Conservation (phyloP, 73 alveolate species). For the Paraurostyla sp. region DNA sequence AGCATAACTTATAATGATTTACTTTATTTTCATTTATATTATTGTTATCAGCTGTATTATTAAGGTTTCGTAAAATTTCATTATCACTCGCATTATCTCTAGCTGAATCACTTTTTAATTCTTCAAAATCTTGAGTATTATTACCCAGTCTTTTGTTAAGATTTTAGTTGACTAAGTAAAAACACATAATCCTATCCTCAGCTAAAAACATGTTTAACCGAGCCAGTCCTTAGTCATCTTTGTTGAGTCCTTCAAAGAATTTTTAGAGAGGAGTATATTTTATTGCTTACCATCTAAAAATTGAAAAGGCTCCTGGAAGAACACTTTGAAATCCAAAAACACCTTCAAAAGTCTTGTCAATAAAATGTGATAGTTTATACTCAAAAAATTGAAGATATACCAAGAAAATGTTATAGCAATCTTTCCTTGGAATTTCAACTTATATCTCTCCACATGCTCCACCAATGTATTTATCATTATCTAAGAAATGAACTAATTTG, state of each 20-base stretch:
- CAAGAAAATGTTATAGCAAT: background rate
- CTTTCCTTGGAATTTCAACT: constrained; percentile 61
- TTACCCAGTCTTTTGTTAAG: too few relatives aligned
- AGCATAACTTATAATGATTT: constrained; percentile 26
- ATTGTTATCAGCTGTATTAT: too few relatives aligned
- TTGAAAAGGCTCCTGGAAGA: constrained; percentile 77
- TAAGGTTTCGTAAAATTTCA: too few relatives aligned
- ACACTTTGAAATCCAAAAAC: constrained; percentile 66
- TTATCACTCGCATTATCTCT: too few relatives aligned
- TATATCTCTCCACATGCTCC: constrained; percentile 79
- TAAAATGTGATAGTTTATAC: constrained; percentile 62
- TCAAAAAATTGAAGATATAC: constrained; percentile 61
- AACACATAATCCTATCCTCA: constrained; percentile 82
- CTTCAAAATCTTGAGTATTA: too few relatives aligned
- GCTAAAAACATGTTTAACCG: constrained; percentile 80
- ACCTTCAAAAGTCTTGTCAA: constrained; percentile 71
- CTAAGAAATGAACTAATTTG: constrained; percentile 43
- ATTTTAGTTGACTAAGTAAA: constrained; percentile 41
- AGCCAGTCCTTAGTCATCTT: constrained; percentile 7
- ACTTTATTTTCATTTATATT: background rate
- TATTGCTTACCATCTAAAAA: constrained; percentile 79
- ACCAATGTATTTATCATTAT: background rate
- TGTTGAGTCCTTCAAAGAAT: constrained; percentile 64
- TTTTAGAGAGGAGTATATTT: constrained; percentile 62
- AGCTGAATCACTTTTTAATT: too few relatives aligned